A percentile compares a stretch with the other conserved stretches of the same genome.
Evolutionary conservation across 1,284 basidiomycete genomes (phyloP).

Genomic region (Tilletia indica): DNA sequence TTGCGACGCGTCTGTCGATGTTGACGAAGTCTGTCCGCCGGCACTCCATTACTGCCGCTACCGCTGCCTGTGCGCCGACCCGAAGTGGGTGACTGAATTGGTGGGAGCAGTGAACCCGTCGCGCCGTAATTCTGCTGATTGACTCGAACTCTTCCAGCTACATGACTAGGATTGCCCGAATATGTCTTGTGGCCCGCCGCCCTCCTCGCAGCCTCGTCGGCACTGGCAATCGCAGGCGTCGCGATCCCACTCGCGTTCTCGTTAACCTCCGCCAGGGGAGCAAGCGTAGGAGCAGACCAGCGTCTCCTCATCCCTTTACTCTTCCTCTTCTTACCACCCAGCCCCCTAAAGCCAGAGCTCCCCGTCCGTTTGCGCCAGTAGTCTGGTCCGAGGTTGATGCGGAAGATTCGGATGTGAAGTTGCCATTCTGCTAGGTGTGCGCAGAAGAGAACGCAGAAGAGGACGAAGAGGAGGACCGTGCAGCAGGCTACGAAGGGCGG

Average conservation of each 20-base stretch:
- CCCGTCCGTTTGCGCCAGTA: constrained; percentile 2
- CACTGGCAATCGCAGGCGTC: constrained; percentile 39
- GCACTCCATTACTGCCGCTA: too few relatives aligned
- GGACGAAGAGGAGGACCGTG: constrained; percentile 66
- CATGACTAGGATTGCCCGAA: too few relatives aligned
- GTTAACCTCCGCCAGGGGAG: constrained; percentile 51
- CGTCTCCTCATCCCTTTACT: constrained; percentile 21
- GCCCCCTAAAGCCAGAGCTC: neutral
- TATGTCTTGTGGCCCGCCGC: constrained; percentile 20
- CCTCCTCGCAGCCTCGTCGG: constrained; percentile 32
- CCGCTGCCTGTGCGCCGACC: too few relatives aligned
- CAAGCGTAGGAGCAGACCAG: constrained; percentile 47
- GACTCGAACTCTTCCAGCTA: too few relatives aligned
- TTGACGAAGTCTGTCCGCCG: too few relatives aligned
- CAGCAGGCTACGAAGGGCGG: constrained; percentile 73
- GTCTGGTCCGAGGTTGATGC: constrained; percentile 19
- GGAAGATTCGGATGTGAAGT: constrained; percentile 33
- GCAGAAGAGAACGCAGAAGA: constrained; percentile 61
- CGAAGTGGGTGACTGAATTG: neutral
- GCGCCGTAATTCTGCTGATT: neutral
- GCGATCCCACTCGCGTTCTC: constrained; percentile 53
- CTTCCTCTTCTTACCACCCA: constrained; percentile 21
- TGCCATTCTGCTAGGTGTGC: constrained; percentile 52
- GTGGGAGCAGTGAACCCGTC: neutral
- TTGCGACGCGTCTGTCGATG: too few relatives aligned